Percentiles rank a stretch among this genome's conserved stretches.
These are phyloP conservation scores for Annulohypoxylon maeteangense DNA, from an alignment of 495 filamentous ascomycete species.

Conservation along the genomic window DNA sequence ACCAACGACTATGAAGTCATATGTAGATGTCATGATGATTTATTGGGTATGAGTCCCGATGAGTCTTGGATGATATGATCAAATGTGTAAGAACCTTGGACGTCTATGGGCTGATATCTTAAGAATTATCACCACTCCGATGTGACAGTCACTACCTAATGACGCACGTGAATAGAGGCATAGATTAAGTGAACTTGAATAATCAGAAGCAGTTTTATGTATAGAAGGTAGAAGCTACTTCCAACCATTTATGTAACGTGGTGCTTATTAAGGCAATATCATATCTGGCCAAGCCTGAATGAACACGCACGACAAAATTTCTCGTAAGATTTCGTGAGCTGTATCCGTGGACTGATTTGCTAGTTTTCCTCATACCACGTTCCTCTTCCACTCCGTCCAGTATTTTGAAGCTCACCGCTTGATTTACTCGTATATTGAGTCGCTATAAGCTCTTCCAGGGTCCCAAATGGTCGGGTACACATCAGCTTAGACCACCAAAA, in stretches of 20 bases:
- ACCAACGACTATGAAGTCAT: slow-evolving; percentile 66
- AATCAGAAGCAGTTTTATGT: too few species aligned
- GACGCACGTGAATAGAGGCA: too few species aligned
- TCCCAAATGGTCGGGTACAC: not conserved
- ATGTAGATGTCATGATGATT: slow-evolving; percentile 38
- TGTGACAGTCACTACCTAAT: too few species aligned
- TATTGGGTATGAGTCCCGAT: not conserved
- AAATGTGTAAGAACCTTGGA: too few species aligned
- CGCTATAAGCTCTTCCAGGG: not conserved
- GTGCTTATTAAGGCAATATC: not conserved
- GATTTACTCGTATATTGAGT: not conserved
- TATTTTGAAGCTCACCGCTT: not conserved
- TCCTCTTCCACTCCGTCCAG: not conserved
- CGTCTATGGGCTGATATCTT: too few species aligned
- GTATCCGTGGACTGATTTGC: not conserved
- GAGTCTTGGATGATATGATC: not conserved
- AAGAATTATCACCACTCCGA: too few species aligned
- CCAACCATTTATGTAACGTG: too few species aligned
- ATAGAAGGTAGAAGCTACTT: too few species aligned
- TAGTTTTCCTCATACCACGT: not conserved
- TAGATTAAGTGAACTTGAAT: too few species aligned
- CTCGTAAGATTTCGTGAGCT: not conserved
- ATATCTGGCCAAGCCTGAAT: not conserved
- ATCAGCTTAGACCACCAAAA: not conserved
- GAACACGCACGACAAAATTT: not conserved